Evolutionary conservation across 371 early-diverging fungal species (phyloP), one percentile per base, ranked within the genome.

Genomic region (Rhizomucor pusillus): DNA sequence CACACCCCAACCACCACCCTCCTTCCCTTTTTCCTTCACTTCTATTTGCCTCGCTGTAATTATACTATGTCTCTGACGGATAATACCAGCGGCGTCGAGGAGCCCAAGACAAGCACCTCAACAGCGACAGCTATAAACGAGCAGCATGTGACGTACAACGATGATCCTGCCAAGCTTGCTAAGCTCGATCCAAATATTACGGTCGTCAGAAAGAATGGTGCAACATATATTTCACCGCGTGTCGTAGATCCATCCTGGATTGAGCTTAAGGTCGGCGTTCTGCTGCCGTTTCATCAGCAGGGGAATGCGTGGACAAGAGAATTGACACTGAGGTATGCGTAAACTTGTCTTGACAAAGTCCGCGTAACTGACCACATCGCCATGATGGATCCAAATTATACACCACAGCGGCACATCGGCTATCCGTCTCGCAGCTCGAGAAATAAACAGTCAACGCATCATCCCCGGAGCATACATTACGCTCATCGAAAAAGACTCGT

Each of bases 391-490:
- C 33, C 43, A 12, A 22, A 46, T 46, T 22, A 19, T 22, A 5
- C 20, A 29, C 16, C 33, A 18, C 35, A 83, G 84, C 56, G 84
- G 84, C 18, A 66, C 79, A 13, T 78, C 81, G 0, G 84, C 84
- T 1, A 77, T 83, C 43, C 73, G 84, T 33, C 55, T 83, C 49
- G 84, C 84, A 19, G 81, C 63, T 0, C 66, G 74, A 16, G 84
- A 83, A 58, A 83, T 83, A 47, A 83, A 83, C 52, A 61, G 69
- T 1, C 62, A 75, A 43, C 64, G 65, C 1, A 37, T 79, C 20
- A 80, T 83, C n/a, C 81, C 81, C 1, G 81, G 79, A 1, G 84
- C 81, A 1, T 83, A 78, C 36, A 71, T 83, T 34, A 80, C 84
- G 1, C 36, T 83, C 12, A 66, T 83, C 16, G 80, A 81, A 57